Evolutionary conservation across 805 yeast species (phyloP), one percentile per base, ranked within the genome.

Genomic region (Wickerhamomyces hampshirensis): DNA sequence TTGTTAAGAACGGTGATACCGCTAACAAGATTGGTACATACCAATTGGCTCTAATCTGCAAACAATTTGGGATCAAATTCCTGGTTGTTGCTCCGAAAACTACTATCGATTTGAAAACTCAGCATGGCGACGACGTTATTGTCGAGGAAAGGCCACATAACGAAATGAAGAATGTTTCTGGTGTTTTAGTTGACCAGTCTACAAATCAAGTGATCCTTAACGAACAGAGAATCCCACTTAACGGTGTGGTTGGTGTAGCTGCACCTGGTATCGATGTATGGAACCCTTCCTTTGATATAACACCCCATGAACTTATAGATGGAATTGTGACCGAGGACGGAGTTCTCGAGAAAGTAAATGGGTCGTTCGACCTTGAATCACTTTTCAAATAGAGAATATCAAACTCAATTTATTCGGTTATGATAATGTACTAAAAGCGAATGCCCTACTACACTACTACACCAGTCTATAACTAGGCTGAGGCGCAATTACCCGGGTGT

Each of bases 211-310:
- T 57, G 5, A 21, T 56, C 10, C 39, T 51, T 32, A 46, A 59
- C 19, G 38, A 17, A 4, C 37, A 46, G 8, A 58, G 52, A 1
- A 53, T 58, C 17, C 68, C 67, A 5, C 32, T 62, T 26, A 50
- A 60, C 33, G 57, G 71, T 1, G 77, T 77, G 14, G 83, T 88
- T 11, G 83, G 84, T 27, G 73, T 83, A 39, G 96, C 96, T 1
- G 93, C 98, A 4, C 83, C 84, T 2, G 84, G 82, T 0, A 81
- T 89, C 23, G 64, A 70, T 5, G 96, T 88, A 2, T 91, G 97
- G 97, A 93, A 93, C 53, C 98, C 98, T 1, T 83, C 97, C 0
- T 91, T 91, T 53, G 98, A 91, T 55, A 87, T 93, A 12, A 87
- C 98, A 4, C 96, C 96, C 0, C 79, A 80, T 50, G 71, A 70